These are phyloP conservation scores for Magnaporthales sp. DNA, from an alignment of 2,329 filamentous ascomycete species.

Conservation along the genomic window DNA sequence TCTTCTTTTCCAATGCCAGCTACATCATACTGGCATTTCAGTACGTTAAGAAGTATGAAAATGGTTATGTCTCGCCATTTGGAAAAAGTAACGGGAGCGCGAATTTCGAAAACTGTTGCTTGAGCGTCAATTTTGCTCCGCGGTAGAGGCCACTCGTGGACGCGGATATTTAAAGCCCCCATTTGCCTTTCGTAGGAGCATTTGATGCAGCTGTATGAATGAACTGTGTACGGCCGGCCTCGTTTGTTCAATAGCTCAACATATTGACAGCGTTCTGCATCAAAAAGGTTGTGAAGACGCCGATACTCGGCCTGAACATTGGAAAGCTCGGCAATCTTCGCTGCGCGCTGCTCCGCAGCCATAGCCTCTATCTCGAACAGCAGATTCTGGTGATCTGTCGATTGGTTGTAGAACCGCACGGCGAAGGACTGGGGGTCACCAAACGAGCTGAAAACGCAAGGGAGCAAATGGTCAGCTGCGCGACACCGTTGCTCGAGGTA, in stretches of 20 bases:
- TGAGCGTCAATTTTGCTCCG: slow-evolving; percentile 20
- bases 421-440: slow-evolving; percentile 30
- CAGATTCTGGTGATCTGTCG: slow-evolving; percentile 26
- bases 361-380: slow-evolving; percentile 25
- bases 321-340: slow-evolving; percentile 25
- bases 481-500: slow-evolving; percentile 30
- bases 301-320: slow-evolving; percentile 19
- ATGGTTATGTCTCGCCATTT: slow-evolving; percentile 41
- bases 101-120: slow-evolving; percentile 44
- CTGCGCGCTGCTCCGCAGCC: slow-evolving; percentile 19
- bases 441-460: slow-evolving; percentile 27
- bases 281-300: slow-evolving; percentile 15
- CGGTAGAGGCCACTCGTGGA: slow-evolving; percentile 51
- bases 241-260: neutral
- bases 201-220: slow-evolving; percentile 20
- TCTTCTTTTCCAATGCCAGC: neutral
- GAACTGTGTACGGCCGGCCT: neutral
- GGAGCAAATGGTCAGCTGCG: slow-evolving; percentile 9
- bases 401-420: slow-evolving; percentile 38
- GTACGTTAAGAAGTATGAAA: slow-evolving; percentile 29
- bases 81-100: slow-evolving; percentile 27
- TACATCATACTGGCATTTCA: slow-evolving; percentile 17
- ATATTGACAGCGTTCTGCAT: slow-evolving; percentile 5
- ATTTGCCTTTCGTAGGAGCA: slow-evolving; percentile 26
- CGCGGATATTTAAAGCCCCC: slow-evolving; percentile 27